Base-by-base conservation (phyloP, 345 rosid species). In the Brassica juncea region DNA sequence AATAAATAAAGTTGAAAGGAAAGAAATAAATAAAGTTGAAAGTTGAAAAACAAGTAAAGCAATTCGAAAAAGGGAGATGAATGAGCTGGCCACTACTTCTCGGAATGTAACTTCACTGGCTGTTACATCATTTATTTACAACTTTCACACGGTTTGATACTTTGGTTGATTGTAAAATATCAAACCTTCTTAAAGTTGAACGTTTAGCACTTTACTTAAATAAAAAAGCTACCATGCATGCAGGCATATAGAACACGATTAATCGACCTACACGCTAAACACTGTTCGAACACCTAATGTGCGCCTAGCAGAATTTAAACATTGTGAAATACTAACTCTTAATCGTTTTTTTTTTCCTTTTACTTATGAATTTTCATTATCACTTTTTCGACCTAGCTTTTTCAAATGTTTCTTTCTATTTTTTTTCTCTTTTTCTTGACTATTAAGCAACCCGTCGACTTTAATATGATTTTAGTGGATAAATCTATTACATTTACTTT, bases 81-180 rank as follows among this genome's bases (percentile, higher is more conserved):
- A 80, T 80, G 83, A 80, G 79, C 75, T 80, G 83, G 83, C 71
- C 79, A 80, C 82, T 49, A 80, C 64, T 12, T 27, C 76, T 39
- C 12, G 39, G 65, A 79, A 66, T 67, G 82, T 79, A 79, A 79
- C 82, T 79, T 79, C 78, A 79, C 70, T 62, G 66, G n/a, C 71
- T 68, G 83, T 80, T 80, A 80, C 79, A 80, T 80, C 79, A 74
- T 37, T 69, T 62, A 68, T 62, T 69, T 69, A 74, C 71, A 4
- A 80, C 83, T 80, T 80, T 62, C 72, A 27, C 71, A 74, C 79
- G 75, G 52, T 62, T 68, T 59, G 64, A 59, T 59, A 58, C 10
- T 58, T 8, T 23, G 19, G 35, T 74, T 79, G 55, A 59, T 80
- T 61, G 47, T 68, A 47, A 49, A 79, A 68, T 73, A 60, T 23